These are phyloP conservation scores for Echites panduratus DNA, from an alignment of 257 asterid genomes.

Conservation along the genomic window DNA sequence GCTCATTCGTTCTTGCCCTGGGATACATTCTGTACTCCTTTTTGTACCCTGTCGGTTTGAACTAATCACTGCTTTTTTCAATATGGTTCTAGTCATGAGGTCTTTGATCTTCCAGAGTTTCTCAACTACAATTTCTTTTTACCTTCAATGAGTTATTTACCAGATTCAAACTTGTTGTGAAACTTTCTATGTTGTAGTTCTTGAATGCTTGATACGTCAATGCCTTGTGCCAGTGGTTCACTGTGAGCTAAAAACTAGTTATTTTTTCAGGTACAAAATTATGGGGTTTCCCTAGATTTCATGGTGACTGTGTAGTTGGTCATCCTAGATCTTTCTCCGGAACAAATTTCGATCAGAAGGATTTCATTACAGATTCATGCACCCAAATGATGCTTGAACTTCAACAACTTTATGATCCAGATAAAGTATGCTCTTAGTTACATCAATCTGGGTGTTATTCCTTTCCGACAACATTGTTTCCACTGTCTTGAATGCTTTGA, in stretches of 20 bases:
- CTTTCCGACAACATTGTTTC: neutral
- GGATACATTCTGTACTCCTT: neutral
- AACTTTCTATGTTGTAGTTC: neutral
- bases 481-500: slow-evolving; percentile 2
- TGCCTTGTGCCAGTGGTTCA: neutral
- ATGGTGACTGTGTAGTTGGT: slow-evolving; percentile 49
- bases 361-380: slow-evolving; percentile 53
- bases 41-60: neutral
- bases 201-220: neutral
- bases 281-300: slow-evolving; percentile 58
- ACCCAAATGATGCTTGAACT: slow-evolving; percentile 60
- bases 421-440: slow-evolving; percentile 38
- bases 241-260: slow-evolving; percentile 7
- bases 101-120: neutral
- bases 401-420: slow-evolving; percentile 50
- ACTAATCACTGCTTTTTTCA: neutral
- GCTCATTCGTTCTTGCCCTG: no score
- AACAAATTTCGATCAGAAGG: slow-evolving; percentile 58
- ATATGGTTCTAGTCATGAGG: neutral
- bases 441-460: neutral
- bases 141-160: neutral
- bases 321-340: slow-evolving; percentile 40
- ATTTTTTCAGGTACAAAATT: slow-evolving; percentile 35
- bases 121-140: neutral
- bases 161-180: neutral